phyloP scores from a whole-genome alignment of 352 stramenopile genomes.

The Phytophthora idaei region DNA sequence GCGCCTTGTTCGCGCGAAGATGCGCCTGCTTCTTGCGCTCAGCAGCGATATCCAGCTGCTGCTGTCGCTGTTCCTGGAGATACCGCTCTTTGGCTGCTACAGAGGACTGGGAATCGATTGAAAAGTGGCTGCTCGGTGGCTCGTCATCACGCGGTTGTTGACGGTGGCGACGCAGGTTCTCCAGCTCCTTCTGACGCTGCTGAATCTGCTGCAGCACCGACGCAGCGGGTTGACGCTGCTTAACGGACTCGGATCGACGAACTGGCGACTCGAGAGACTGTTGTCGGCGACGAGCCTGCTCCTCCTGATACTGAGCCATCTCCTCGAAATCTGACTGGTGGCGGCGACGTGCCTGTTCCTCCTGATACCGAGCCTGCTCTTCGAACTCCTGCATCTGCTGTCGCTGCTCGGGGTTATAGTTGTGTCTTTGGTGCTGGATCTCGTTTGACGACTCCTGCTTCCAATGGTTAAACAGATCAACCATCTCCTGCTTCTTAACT shows the following conservation, averaged over 20 bases:
- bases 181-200: conserved; percentile 37
- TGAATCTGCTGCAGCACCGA: conserved; percentile 42
- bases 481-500: conserved; percentile 40
- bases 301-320: conserved; percentile 34
- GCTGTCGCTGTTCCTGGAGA: conserved; percentile 41
- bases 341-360: conserved; percentile 34
- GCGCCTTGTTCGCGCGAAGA: conserved; percentile 28
- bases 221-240: conserved; percentile 12
- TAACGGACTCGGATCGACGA: conserved; percentile 13
- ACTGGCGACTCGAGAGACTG: conserved; percentile 21
- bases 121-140: conserved; percentile 28
- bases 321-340: conserved; percentile 40
- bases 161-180: conserved; percentile 27
- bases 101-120: conserved; percentile 29
- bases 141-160: conserved; percentile 36
- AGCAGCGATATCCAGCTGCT: conserved; percentile 35
- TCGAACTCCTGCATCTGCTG: conserved; percentile 36
- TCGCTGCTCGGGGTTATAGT: conserved; percentile 18
- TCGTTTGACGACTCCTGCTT: conserved; percentile 42
- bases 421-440: conserved; percentile 24
- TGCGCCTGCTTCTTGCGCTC: conserved; percentile 21
- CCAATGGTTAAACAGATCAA: conserved; percentile 39
- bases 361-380: conserved; percentile 35
- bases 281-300: conserved; percentile 34
- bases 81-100: conserved; percentile 42